Evolutionary conservation across 768 basidiomycete species (phyloP).

Genomic region (Pleurotus ostreatus): DNA sequence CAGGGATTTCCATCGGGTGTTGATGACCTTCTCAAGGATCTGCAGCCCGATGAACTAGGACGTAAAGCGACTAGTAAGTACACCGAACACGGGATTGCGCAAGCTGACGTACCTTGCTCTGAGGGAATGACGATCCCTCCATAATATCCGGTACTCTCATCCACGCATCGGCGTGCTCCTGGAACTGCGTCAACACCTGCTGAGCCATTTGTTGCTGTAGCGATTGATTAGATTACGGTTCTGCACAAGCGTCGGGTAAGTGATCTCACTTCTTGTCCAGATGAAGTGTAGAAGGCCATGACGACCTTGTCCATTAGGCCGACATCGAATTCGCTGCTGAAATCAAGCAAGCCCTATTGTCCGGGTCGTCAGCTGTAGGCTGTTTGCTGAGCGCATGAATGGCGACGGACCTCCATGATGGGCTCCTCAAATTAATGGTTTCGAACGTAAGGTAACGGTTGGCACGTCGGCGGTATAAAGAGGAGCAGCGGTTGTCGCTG

Average conservation of each 20-base stretch:
- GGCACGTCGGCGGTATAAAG: background rate
- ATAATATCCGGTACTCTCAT: slow-evolving; percentile 93
- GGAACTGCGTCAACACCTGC: slow-evolving; percentile 90
- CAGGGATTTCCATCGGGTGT: slow-evolving; percentile 92
- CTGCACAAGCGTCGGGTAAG: slow-evolving; percentile 8
- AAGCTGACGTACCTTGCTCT: slow-evolving; percentile 63
- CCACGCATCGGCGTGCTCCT: slow-evolving; percentile 96
- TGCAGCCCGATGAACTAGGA: slow-evolving; percentile 91
- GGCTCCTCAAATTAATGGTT: slow-evolving; percentile 5
- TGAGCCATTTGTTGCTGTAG: slow-evolving; percentile 92
- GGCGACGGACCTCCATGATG: slow-evolving; percentile 42
- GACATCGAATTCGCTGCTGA: slow-evolving; percentile 92
- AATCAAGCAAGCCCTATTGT: slow-evolving; percentile 82
- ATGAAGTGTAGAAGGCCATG: slow-evolving; percentile 84
- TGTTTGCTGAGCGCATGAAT: slow-evolving; percentile 1
- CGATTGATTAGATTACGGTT: background rate
- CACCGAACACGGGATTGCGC: background rate
- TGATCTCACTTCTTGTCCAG: slow-evolving; percentile 70
- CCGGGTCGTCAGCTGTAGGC: slow-evolving; percentile 15
- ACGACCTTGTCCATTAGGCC: slow-evolving; percentile 90
- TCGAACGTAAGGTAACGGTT: background rate
- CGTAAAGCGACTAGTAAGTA: slow-evolving; percentile 1
- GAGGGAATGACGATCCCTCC: slow-evolving; percentile 77
- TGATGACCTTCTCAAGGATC: slow-evolving; percentile 94
- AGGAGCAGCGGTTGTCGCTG: background rate